phyloP scores from a whole-genome alignment of 2,329 filamentous ascomycete genomes.

The Penicillium aurantiogriseum region DNA sequence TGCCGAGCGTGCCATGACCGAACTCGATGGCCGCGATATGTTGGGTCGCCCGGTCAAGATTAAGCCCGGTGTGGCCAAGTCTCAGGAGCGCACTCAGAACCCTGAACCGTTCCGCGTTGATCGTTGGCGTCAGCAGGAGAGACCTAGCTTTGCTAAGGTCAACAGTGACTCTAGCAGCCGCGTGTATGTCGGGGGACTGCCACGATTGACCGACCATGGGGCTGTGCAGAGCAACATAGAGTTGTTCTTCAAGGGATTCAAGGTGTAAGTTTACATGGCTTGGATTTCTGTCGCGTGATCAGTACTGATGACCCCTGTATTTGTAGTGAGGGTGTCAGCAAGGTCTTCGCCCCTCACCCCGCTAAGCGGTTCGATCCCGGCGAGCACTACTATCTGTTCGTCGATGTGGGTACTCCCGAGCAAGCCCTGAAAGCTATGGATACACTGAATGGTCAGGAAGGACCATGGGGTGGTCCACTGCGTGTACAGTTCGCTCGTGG shows the following conservation, averaged over 20 bases:
- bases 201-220: conserved; percentile 44
- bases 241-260: conserved; percentile 46
- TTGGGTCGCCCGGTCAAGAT: conserved; percentile 62
- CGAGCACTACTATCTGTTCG: conserved; percentile 64
- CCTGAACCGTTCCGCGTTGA: conserved; percentile 35
- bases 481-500: conserved; percentile 44
- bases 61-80: conserved; percentile 62
- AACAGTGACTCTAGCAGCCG: conserved; percentile 43
- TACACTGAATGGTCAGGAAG: conserved; percentile 41
- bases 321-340: conserved; percentile 48
- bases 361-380: conserved; percentile 53
- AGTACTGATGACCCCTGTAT: not conserved
- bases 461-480: conserved; percentile 42
- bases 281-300: not conserved
- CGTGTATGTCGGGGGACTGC: conserved; percentile 50
- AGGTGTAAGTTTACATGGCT: conserved; percentile 35
- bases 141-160: conserved; percentile 34
- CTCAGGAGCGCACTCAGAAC: conserved; percentile 29
- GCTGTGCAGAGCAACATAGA: conserved; percentile 44
- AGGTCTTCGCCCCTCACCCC: conserved; percentile 59
- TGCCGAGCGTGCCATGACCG: conserved; percentile 58
- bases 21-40: conserved; percentile 55
- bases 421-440: conserved; percentile 55
- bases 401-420: conserved; percentile 58
- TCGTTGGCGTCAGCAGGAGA: conserved; percentile 45